Base-by-base conservation (phyloP, 768 basidiomycete species). In the Leccinum disarticulatum region DNA sequence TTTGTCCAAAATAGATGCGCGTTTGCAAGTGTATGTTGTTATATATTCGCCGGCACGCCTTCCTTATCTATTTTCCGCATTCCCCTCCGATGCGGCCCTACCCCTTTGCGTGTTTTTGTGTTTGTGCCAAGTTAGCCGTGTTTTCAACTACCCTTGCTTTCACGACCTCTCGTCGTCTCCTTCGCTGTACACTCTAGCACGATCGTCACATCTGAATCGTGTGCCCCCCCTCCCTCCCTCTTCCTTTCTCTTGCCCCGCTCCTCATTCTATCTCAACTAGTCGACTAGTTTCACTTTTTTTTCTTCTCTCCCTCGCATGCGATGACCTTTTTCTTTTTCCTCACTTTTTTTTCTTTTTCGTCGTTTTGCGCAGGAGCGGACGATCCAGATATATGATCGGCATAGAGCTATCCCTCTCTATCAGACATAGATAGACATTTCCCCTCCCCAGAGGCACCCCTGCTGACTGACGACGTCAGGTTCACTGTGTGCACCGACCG, bases 171-270 rank as follows among this genome's bases (percentile, higher is more conserved):
- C 43, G 36, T 52, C 47, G 35, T 25, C 55, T 41, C 22, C 59
- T 59, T 50, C 55, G 49, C 59, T 70, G 70, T 72, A 70, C 43
- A 46, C 49, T 53, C 48, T 54, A 56, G 58, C 60, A 63, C 68
- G 57, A 60, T 58, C 54, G 22, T 52, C 54, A 36, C 36, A 54
- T 52, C 55, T 33, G 30, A 56, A 15, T 5, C 3, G 4, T 19
- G 41, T 43, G 41, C 41, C 41, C n/a, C 11, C 15, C 28, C 28
- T n/a, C 7, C 25, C 19, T 38, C 19, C 4, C n/a, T 22, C 36
- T 28, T 8, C 27, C 15, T 43, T 0, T 61, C 36, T 31, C 25
- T 22, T n/a, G n/a, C 19, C 25, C 30, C 27, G 13, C 54, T 46
- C 31, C 17, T 5, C 6, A 14, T 28, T 13, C 49, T 22, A 36